These are phyloP conservation scores for Kandelia obovata DNA, from an alignment of 345 rosid species.

Conservation along the genomic window DNA sequence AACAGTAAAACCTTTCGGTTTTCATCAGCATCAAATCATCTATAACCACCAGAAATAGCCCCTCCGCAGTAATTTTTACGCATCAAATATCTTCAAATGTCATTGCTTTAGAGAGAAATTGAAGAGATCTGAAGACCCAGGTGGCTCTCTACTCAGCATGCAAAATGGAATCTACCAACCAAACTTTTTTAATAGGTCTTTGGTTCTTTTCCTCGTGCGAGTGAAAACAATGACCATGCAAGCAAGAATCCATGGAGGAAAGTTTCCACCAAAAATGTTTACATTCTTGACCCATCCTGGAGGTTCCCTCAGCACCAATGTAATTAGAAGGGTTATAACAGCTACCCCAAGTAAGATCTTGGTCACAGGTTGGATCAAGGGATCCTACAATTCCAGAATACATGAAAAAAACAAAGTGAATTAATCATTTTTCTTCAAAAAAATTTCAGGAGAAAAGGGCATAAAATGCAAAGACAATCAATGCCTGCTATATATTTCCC, in stretches of 20 bases:
- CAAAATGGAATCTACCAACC: slow-evolving; percentile 28
- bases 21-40: not conserved
- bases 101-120: not conserved
- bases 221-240: slow-evolving; percentile 77
- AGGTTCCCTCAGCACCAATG: slow-evolving; percentile 57
- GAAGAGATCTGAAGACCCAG: too few species aligned
- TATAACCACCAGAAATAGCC: not conserved
- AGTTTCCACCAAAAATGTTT: slow-evolving; percentile 44
- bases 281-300: slow-evolving; percentile 60
- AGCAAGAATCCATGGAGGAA: slow-evolving; percentile 93
- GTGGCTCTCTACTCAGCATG: not conserved
- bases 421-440: not conserved
- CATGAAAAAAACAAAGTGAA: not conserved
- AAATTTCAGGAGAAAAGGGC: not conserved
- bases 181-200: slow-evolving; percentile 52
- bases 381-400: slow-evolving; percentile 56
- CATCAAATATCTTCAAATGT: not conserved
- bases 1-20: too few species aligned
- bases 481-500: too few species aligned
- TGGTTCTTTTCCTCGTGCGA: slow-evolving; percentile 89
- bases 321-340: slow-evolving; percentile 47
- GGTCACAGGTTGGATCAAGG: slow-evolving; percentile 77
- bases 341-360: slow-evolving; percentile 65
- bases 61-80: too few species aligned
- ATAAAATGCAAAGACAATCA: too few species aligned